Percentiles rank a stretch among this genome's conserved stretches.
These are phyloP conservation scores for Arthrobotrys iridis DNA, from an alignment of 2,329 filamentous ascomycete species.

Conservation along the genomic window DNA sequence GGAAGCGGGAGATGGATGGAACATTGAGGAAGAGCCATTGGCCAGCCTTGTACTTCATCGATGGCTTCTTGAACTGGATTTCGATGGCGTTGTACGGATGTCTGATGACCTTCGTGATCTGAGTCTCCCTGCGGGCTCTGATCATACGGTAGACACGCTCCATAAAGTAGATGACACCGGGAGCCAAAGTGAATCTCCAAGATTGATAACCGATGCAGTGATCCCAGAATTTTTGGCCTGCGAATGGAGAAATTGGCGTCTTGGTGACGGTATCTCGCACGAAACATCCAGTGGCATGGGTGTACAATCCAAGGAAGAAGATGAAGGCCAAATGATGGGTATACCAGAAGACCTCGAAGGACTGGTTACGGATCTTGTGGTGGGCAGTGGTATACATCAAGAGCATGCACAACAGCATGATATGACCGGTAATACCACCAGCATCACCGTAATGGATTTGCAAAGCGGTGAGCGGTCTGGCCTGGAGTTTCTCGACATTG, in stretches of 20 bases:
- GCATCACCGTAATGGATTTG: slow-evolving; percentile 91
- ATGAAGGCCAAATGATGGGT: slow-evolving; percentile 98
- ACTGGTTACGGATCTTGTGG: slow-evolving; percentile 91
- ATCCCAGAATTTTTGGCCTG: slow-evolving; percentile 80
- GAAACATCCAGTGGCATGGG: slow-evolving; percentile 94
- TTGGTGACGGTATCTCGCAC: slow-evolving; percentile 76
- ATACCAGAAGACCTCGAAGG: slow-evolving; percentile 99
- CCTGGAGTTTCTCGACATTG: slow-evolving; percentile 87
- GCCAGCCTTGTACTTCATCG: slow-evolving; percentile 96
- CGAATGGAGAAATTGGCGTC: slow-evolving; percentile 81
- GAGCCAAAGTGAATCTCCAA: slow-evolving; percentile 95
- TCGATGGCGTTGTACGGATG: slow-evolving; percentile 98
- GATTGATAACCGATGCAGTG: slow-evolving; percentile 96
- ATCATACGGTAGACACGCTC: slow-evolving; percentile 94
- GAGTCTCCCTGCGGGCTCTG: slow-evolving; percentile 80
- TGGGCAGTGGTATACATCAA: slow-evolving; percentile 98
- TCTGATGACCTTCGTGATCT: slow-evolving; percentile 91
- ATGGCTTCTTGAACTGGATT: slow-evolving; percentile 95
- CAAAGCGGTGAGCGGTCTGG: slow-evolving; percentile 81
- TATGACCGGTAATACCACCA: slow-evolving; percentile 91
- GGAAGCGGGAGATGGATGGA: slow-evolving; percentile 83
- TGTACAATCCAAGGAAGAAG: slow-evolving; percentile 92
- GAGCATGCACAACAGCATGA: slow-evolving; percentile 99
- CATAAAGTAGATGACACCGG: slow-evolving; percentile 82
- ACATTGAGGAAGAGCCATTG: slow-evolving; percentile 98